A percentile compares a stretch with the other conserved stretches of the same genome.
These are phyloP conservation scores for Kodamaea sp. DNA, from an alignment of 1,139 yeast species.

Conservation along the genomic window DNA sequence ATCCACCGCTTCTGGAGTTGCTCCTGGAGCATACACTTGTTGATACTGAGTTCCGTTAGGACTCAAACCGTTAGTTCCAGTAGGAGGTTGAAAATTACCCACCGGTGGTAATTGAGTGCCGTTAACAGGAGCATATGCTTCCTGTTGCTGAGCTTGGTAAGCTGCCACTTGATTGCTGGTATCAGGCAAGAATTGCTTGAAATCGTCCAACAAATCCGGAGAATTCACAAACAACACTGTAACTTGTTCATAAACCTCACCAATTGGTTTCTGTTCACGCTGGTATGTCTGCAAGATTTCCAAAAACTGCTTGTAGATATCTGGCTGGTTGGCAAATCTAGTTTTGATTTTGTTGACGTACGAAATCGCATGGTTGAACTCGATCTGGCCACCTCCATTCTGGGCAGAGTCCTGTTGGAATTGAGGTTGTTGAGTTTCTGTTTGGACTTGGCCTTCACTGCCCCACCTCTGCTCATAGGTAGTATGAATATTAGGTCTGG, in stretches of 20 bases:
- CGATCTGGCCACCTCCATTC: slow-evolving; percentile 74
- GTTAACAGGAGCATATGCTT: slow-evolving; percentile 23
- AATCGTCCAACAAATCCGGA: slow-evolving; percentile 91
- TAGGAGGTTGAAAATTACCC: slow-evolving; percentile 89
- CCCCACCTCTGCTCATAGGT: slow-evolving; percentile 31
- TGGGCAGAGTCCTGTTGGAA: slow-evolving; percentile 22
- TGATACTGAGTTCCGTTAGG: slow-evolving; percentile 21
- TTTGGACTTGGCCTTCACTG: slow-evolving; percentile 18
- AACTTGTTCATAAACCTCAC: slow-evolving; percentile 93
- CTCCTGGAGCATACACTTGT: slow-evolving; percentile 11
- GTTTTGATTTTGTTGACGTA: slow-evolving; percentile 96
- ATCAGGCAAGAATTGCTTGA: slow-evolving; percentile 93
- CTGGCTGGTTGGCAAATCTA: slow-evolving; percentile 92
- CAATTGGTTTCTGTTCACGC: slow-evolving; percentile 91
- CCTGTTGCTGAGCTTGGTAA: slow-evolving; percentile 18
- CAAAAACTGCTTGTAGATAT: slow-evolving; percentile 88
- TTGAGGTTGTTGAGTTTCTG: slow-evolving; percentile 27
- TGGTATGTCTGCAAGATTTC: slow-evolving; percentile 96
- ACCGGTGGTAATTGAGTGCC: slow-evolving; percentile 82
- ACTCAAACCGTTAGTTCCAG: slow-evolving; percentile 38
- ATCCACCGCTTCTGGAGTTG: slow-evolving; percentile 11
- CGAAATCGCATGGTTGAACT: slow-evolving; percentile 94
- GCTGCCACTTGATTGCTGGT: slow-evolving; percentile 48
- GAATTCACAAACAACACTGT: slow-evolving; percentile 87
- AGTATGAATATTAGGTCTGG: slow-evolving; percentile 53